Conservation (phyloP, 176 grass and related monocot species). For the Ampelocalamus luodianensis region DNA sequence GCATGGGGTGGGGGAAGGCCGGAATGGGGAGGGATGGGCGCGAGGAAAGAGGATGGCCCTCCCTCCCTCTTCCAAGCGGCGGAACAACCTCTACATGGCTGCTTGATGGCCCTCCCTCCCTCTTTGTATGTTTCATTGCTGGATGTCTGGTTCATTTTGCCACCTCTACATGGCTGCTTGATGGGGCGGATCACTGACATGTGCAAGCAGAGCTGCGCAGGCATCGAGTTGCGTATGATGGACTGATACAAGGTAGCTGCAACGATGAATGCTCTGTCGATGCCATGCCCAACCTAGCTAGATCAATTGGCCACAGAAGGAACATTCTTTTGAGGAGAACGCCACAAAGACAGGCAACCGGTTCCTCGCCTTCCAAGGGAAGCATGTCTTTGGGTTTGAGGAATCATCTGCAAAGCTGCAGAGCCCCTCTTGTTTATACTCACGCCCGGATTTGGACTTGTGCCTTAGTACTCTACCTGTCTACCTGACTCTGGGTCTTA, state of each 20-base stretch:
- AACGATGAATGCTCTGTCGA: not conserved
- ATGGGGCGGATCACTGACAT: not conserved
- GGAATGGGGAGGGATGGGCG: too few species aligned
- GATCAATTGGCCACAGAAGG: not conserved
- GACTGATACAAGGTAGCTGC: not conserved
- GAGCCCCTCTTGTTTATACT: not conserved
- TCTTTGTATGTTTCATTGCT: too few species aligned
- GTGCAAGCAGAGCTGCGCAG: not conserved
- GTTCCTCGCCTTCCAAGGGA: not conserved
- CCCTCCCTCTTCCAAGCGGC: too few species aligned
- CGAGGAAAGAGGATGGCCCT: too few species aligned
- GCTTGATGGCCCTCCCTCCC: too few species aligned
- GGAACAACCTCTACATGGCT: too few species aligned
- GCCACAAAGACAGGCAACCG: too few species aligned
- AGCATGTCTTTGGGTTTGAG: not conserved
- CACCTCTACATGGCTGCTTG: not conserved
- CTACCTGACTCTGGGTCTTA: not conserved
- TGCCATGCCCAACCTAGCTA: not conserved
- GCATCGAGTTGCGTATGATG: not conserved
- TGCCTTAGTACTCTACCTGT: not conserved
- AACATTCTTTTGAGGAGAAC: not conserved
- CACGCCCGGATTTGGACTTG: constrained; percentile 1
- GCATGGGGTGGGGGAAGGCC: too few species aligned
- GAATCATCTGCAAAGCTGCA: constrained; percentile 5
- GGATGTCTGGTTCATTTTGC: too few species aligned